Evolutionary conservation across 768 basidiomycete genomes (phyloP), one percentile per base, ranked within the genome.

Genomic region (Leccinum subtestaceum): DNA sequence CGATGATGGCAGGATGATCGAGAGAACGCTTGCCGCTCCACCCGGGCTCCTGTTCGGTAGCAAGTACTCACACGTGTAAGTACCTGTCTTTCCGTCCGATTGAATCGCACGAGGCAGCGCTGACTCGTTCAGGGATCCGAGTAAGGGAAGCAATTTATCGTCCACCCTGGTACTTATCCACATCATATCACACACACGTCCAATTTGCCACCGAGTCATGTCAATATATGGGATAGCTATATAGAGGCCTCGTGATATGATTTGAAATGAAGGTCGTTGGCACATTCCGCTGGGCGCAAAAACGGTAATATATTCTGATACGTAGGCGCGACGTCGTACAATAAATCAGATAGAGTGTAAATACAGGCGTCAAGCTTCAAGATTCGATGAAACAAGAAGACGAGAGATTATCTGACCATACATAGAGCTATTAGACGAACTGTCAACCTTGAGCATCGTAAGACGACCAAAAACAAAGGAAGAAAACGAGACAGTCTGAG

Each of bases 381-480:
- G 31, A 63, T 29, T 48, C 31, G 36, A 52, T 46, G 11, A 52
- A 13, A 23, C 40, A 53, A 36, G 21, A 12, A 47, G 46, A 62
- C 32, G 46, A 38, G 40, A 31, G 2, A 59, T 61, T 55, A 60
- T 45, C 51, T 60, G 61, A 60, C 27, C 52, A 60, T 66, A 62
- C 60, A 60, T 36, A 21, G 50, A 52, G 53, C 53, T 45, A 61
- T 23, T 23, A 23, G 21, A 54, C 23, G 15, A 45, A 25, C 5
- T 9, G 23, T 61, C 65, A 53, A 65, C 32, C 32, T 32, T 4
- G 32, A 36, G 40, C 40, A 40, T 2, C 17, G 17, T 40, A 19
- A 11, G 40, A 43, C 40, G n/a, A 43, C n/a, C 38, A 17, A 25
- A 29, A 47, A 47, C 5, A 11, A 25, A 15, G 46, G 23, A 48